Base-by-base conservation (phyloP, 345 rosid genomes). In the Pugionium cornutum region DNA sequence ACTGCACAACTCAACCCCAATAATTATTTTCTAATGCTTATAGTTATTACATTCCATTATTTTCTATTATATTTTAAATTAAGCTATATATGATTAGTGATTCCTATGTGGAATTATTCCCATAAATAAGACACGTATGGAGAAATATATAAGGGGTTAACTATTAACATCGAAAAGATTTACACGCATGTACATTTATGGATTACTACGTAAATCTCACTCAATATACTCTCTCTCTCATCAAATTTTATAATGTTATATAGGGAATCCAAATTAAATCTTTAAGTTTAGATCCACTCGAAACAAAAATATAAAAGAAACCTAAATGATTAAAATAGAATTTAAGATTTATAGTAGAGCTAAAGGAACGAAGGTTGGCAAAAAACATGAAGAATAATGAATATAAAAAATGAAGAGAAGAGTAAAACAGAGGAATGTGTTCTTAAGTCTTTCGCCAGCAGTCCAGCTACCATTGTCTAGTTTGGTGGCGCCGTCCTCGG, bases 401-500 rank as follows among this genome's bases (percentile, higher is more conserved):
- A 25, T 49, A 56, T 18, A 18, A 9, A 33, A 26, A 49, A 2
- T 1, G 0, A 41, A 43, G 6, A 40, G 57, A n/a, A 65, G 28
- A 63, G 69, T 72, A 72, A 50, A 49, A 72, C 33, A 58, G 26
- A 48, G 6, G 54, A 36, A 41, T 33, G 27, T 58, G 50, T 52
- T 51, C 62, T 50, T 4, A 66, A 66, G 76, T 66, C 61, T 46
- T 73, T 76, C 43, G 62, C 80, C 82, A 68, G 67, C 68, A 76
- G 80, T 76, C 90, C 88, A 84, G 86, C 85, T 68, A 70, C 74
- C 39, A 6, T 11, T 46, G 77, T 70, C 77, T 78, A 73, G 86
- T 81, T 82, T 78, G 86, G 90, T 87, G 89, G 77, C 79, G 95
- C 95, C 95, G 97, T 79, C 89, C 97, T 80, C 18, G 18, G 18